Percentiles rank a stretch among this genome's conserved stretches.
Conservation (phyloP, 768 basidiomycete genomes). For the Cystofilobasidium ferigula region DNA sequence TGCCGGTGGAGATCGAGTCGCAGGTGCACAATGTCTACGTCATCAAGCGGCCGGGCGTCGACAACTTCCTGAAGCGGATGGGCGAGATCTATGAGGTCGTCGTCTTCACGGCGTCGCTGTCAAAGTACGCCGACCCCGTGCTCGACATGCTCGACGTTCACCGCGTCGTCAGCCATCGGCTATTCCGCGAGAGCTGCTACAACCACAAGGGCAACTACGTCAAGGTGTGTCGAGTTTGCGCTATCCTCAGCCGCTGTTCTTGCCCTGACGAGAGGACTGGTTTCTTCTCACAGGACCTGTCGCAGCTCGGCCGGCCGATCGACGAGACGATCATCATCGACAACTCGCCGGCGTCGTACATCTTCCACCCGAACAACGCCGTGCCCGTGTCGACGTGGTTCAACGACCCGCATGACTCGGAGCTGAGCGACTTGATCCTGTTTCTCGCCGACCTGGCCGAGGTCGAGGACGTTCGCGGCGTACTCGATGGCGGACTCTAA, state of each 20-base stretch:
- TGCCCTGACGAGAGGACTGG: not conserved
- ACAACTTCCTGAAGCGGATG: constrained; percentile 94
- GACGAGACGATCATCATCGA: constrained; percentile 93
- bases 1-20: constrained; percentile 97
- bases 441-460: constrained; percentile 78
- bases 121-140: constrained; percentile 99
- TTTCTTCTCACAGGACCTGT: constrained; percentile 59
- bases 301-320: constrained; percentile 89
- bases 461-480: constrained; percentile 82
- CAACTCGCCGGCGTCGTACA: constrained; percentile 97
- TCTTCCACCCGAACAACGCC: constrained; percentile 98
- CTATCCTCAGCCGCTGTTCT: not conserved
- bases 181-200: constrained; percentile 97
- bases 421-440: constrained; percentile 86
- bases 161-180: constrained; percentile 79
- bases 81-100: constrained; percentile 97
- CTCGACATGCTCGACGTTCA: constrained; percentile 91
- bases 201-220: constrained; percentile 99
- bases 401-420: constrained; percentile 96
- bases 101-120: constrained; percentile 92
- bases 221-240: constrained; percentile 54
- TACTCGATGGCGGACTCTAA: constrained; percentile 56
- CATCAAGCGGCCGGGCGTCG: constrained; percentile 95
- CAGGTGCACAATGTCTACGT: constrained; percentile 99
- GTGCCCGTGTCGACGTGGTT: constrained; percentile 99